Evolutionary conservation across 805 yeast genomes (phyloP), one percentile per base, ranked within the genome.

Genomic region (Saccharomycopsis sp.): DNA sequence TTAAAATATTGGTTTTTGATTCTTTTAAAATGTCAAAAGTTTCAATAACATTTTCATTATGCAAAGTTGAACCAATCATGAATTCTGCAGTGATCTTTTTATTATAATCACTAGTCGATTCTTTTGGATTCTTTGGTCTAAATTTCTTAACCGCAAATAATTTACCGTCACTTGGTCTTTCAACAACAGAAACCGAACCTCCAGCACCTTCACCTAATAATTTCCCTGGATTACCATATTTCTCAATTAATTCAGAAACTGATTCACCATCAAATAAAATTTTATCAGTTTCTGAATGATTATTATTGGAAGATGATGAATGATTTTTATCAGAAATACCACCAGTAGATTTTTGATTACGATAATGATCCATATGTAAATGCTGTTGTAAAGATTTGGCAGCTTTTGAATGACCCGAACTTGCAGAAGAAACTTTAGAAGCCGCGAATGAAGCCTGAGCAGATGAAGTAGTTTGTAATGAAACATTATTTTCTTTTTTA

Each of bases 71-170:
- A n/a, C 94, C 94, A 44, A 83, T 81, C 62, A 89, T 80, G 57
- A 80, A 83, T 56, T 83, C 94, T 13, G 88, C 86, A 1, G 92
- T 82, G 54, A 87, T 80, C 61, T 83, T 83, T 50, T 79, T 76
- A 15, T 87, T 81, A 53, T 83, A 83, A 49, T 83, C 92, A 54
- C 79, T 77, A 42, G 76, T 68, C 6, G 75, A 61, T 56, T 83
- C 94, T 52, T 74, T 79, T 31, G 79, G 71, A 54, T 80, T 69
- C 47, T 82, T 69, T 13, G 84, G 74, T 51, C 89, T 69, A 53
- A 83, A 83, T 57, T 82, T 88, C 54, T 83, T 83, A n/a, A 83
- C 92, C 1, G 94, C 94, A 63, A 83, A 82, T 0, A 82, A 72
- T 30, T 72, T 73, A 51, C 75, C 74, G 58, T 82, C 89, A 32